Conservation (phyloP, 2,329 filamentous ascomycete genomes). For the Talaromyces amestolkiae region DNA sequence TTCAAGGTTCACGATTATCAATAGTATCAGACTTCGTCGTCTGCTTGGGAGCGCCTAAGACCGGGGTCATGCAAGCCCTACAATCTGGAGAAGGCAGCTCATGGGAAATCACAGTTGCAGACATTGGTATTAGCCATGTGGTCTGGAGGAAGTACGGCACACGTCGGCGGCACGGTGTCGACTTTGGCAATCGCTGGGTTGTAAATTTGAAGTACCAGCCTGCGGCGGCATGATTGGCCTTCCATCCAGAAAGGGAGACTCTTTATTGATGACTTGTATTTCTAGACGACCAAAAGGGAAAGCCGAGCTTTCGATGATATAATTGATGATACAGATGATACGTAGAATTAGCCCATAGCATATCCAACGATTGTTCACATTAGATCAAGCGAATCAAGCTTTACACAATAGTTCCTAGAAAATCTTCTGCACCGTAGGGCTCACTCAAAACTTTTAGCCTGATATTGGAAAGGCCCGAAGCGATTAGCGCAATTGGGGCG, state of each 20-base stretch:
- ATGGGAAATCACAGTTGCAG: conserved; percentile 81
- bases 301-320: neutral
- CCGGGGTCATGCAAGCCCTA: conserved; percentile 75
- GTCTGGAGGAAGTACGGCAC: conserved; percentile 84
- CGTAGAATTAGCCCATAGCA: neutral
- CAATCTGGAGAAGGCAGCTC: conserved; percentile 55
- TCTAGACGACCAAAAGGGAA: neutral
- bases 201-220: conserved; percentile 60
- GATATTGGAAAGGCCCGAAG: conserved; percentile 13
- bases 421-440: neutral
- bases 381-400: neutral
- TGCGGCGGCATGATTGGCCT: conserved; percentile 24
- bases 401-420: neutral
- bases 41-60: conserved; percentile 81
- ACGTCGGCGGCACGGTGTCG: conserved; percentile 76
- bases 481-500: conserved; percentile 16
- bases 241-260: neutral
- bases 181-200: conserved; percentile 86
- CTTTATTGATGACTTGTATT: conserved; percentile 5
- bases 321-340: neutral
- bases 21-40: conserved; percentile 80
- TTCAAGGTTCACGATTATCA: conserved; percentile 75
- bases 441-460: neutral
- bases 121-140: conserved; percentile 78
- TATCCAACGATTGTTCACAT: neutral